Percentiles rank a stretch among this genome's conserved stretches.
phyloP scores from a whole-genome alignment of 306 rosid species.

The Mimosa bimucronata region DNA sequence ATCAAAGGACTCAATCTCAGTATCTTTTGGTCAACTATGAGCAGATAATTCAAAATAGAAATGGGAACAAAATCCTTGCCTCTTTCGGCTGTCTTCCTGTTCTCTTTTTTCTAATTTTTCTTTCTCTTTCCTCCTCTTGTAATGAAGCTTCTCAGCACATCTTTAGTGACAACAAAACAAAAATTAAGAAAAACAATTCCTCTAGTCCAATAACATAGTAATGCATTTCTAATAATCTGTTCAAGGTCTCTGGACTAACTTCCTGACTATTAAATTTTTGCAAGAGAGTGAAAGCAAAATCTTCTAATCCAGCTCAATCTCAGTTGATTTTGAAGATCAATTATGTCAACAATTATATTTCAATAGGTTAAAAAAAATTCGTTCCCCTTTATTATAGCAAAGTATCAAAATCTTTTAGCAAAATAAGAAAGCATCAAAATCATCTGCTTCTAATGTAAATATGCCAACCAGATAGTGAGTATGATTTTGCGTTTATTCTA shows the following conservation, averaged over 20 bases:
- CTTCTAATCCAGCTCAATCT: neutral
- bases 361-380: neutral
- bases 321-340: neutral
- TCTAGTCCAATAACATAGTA: constrained; percentile 25
- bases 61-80: constrained; percentile 48
- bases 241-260: neutral
- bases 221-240: neutral
- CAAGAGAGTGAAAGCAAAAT: neutral
- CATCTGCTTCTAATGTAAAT: neutral
- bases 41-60: neutral
- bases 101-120: constrained; percentile 59
- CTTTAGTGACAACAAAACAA: constrained; percentile 45
- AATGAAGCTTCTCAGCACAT: constrained; percentile 79
- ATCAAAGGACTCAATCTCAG: constrained; percentile 39
- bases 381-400: too few relatives aligned
- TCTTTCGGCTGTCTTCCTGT: constrained; percentile 69
- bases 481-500: neutral
- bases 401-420: neutral
- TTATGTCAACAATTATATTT: neutral
- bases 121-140: constrained; percentile 80
- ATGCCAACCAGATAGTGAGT: neutral
- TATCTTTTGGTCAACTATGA: constrained; percentile 21
- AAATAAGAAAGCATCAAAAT: neutral
- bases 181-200: neutral
- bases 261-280: neutral